Conservation (phyloP, 768 basidiomycete genomes). For the Dentipellis sp. region DNA sequence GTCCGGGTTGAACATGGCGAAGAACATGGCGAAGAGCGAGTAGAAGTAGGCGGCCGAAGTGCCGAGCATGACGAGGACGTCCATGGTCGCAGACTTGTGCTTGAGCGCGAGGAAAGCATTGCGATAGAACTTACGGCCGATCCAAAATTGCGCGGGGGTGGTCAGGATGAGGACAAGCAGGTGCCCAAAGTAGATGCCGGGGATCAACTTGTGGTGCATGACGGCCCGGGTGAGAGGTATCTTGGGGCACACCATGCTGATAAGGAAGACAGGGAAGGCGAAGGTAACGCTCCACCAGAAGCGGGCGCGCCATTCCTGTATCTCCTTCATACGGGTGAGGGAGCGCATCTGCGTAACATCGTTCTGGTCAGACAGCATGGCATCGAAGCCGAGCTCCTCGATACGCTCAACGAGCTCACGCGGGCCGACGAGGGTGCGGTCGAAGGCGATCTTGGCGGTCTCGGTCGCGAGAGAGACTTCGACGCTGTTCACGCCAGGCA, state of each 20-base stretch:
- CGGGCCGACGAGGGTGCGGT: constrained; percentile 60
- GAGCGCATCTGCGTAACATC: constrained; percentile 81
- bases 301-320: constrained; percentile 79
- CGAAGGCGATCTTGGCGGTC: constrained; percentile 68
- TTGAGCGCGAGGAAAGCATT: constrained; percentile 87
- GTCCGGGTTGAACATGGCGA: constrained; percentile 53
- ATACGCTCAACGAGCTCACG: constrained; percentile 86
- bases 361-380: constrained; percentile 71
- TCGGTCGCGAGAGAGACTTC: constrained; percentile 71
- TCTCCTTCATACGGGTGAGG: constrained; percentile 82
- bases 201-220: constrained; percentile 40
- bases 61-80: constrained; percentile 92
- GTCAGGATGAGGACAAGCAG: constrained; percentile 67
- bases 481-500: constrained; percentile 69
- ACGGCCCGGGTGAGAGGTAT: constrained; percentile 51
- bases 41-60: constrained; percentile 93
- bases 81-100: constrained; percentile 92
- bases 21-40: constrained; percentile 63
- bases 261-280: constrained; percentile 89
- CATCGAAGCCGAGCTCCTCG: constrained; percentile 86
- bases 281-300: constrained; percentile 70
- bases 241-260: constrained; percentile 76
- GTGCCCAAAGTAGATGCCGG: constrained; percentile 76
- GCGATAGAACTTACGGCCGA: constrained; percentile 80
- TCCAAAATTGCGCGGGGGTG: constrained; percentile 89